Percentiles rank a stretch among this genome's conserved stretches.
phyloP scores from a whole-genome alignment of 139 green algal genomes.

The Pleodorina starrii region DNA sequence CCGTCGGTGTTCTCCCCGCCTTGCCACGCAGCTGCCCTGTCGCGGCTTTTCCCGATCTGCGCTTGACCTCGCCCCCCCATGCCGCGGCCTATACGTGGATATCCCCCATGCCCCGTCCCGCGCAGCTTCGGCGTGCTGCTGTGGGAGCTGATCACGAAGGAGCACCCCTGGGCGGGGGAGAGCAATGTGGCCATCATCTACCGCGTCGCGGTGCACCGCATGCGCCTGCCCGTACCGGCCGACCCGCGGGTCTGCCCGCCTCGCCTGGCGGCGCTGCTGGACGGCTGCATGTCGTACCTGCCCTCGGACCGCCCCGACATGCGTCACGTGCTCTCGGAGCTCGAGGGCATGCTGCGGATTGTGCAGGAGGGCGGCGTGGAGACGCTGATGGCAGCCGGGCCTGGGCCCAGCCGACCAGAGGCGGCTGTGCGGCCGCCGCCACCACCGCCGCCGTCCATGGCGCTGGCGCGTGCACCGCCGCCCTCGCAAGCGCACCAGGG shows the following conservation, averaged over 20 bases:
- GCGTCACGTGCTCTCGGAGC: constrained; percentile 14
- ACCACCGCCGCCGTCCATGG: too few relatives aligned
- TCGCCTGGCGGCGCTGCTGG: constrained; percentile 29
- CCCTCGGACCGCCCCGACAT: constrained; percentile 35
- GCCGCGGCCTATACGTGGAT: too few relatives aligned
- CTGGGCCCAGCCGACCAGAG: too few relatives aligned
- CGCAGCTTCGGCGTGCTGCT: constrained; percentile 33
- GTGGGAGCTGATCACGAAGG: constrained; percentile 56
- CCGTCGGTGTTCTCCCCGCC: too few relatives aligned
- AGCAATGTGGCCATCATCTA: constrained; percentile 68
- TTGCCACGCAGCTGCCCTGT: too few relatives aligned
- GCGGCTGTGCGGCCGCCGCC: too few relatives aligned
- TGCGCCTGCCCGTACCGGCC: constrained; percentile 32
- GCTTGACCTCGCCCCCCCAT: too few relatives aligned
- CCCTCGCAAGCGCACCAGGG: too few relatives aligned
- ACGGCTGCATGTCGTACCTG: constrained; percentile 35
- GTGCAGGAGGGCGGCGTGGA: neutral
- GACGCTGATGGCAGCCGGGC: neutral
- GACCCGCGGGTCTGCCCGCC: constrained; percentile 19
- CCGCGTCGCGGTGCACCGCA: constrained; percentile 55
- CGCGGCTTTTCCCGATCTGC: too few relatives aligned
- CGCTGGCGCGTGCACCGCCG: too few relatives aligned
- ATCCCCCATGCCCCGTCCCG: too few relatives aligned
- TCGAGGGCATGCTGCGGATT: neutral
- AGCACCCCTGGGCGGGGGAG: constrained; percentile 58